Evolutionary conservation across 768 basidiomycete species (phyloP), one percentile per base, ranked within the genome.

Genomic region (Macrocybe gigantea): DNA sequence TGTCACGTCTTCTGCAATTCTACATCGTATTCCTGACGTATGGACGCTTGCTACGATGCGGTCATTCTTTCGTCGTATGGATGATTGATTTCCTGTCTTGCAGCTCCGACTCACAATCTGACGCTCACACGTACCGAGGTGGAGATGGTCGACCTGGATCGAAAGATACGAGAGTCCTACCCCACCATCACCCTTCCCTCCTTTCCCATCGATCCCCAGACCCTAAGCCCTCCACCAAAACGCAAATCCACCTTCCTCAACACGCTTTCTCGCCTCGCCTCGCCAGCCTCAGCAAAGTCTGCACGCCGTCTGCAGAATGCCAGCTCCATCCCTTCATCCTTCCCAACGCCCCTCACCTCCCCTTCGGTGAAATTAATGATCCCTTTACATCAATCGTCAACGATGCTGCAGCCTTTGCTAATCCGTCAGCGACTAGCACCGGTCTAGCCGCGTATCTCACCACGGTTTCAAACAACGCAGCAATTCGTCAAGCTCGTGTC

Each of bases 51-150:
- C 22, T 22, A 4, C 22, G 22, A 22, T 22, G 22, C 22, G 22
- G 22, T 22, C 22, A 22, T 22, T 22, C 4, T 22, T 22, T 22
- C 22, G 22, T 22, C 22, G 22, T 22, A 22, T 22, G 22, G 22
- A 22, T 22, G 22, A 4, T 38, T 11, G 33, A 44, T 32, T 33
- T 9, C 30, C 8, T 58, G 48, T 51, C 57, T 37, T 44, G 33
- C 69, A 90, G 92, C 92, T 14, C 85, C 91, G 30, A 93, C 88
- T 15, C 88, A 93, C 68, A 89, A 91, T 70, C 75, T 93, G 43
- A 94, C 92, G 36, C 80, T 94, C 40, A 87, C 84, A 6, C 82
- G 92, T 50, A 82, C 83, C 48, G 78, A 80, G 41, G 72, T 75
- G 54, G 91, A 93, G 64, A 72, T 93, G 38, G 71, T 85, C 36